These are phyloP conservation scores for Dioscorea zingiberensis DNA, from an alignment of 106 monocot genomes.

Conservation along the genomic window DNA sequence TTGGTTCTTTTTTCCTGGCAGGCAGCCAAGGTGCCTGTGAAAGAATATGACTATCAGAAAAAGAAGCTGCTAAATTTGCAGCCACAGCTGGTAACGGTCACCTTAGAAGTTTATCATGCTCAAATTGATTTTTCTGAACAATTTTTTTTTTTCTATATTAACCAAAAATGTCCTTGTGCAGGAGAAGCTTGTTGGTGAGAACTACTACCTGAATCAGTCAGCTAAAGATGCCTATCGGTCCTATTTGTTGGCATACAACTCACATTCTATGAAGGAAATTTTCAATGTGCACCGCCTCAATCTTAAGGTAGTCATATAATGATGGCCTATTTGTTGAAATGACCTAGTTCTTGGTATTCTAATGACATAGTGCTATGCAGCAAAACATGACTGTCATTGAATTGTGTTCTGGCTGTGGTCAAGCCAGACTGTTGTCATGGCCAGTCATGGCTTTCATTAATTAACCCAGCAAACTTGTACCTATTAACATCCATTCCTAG, in stretches of 20 bases:
- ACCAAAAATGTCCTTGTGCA: constrained; percentile 18
- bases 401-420: too few relatives aligned
- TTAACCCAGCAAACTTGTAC: too few relatives aligned
- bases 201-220: constrained; percentile 77
- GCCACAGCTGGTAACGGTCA: constrained; percentile 61
- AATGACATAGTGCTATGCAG: too few relatives aligned
- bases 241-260: constrained; percentile 73
- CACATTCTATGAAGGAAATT: constrained; percentile 83
- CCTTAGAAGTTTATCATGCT: background rate
- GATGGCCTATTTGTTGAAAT: too few relatives aligned
- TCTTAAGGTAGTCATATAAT: constrained; percentile 48
- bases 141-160: too few relatives aligned
- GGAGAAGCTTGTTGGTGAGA: constrained; percentile 76
- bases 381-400: too few relatives aligned
- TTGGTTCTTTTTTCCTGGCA: constrained; percentile 14
- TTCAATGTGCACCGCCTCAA: constrained; percentile 82
- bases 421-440: too few relatives aligned
- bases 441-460: too few relatives aligned
- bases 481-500: too few relatives aligned
- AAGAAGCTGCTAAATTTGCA: constrained; percentile 81
- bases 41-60: constrained; percentile 58
- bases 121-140: too few relatives aligned
- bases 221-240: constrained; percentile 87
- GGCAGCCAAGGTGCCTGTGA: constrained; percentile 85
- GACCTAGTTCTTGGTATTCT: too few relatives aligned